A percentile compares a stretch with the other conserved stretches of the same genome.
phyloP scores from a whole-genome alignment of 768 basidiomycete species.

The Agaricus blazei region DNA sequence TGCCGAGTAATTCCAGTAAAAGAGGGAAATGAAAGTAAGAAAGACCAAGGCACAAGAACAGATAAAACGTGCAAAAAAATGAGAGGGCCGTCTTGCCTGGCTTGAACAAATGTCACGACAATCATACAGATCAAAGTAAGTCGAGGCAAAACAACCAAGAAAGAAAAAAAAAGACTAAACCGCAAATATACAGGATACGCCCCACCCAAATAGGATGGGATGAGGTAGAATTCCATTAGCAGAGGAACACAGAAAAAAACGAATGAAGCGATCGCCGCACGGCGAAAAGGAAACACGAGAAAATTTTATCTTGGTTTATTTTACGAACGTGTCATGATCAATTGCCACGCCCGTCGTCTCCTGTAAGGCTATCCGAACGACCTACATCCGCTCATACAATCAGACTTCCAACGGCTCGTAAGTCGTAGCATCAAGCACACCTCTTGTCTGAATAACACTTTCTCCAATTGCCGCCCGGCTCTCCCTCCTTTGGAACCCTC shows the following conservation, averaged over 20 bases:
- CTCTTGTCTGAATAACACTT: slow-evolving; percentile 40
- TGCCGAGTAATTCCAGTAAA: slow-evolving; percentile 27
- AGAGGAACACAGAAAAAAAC: too few relatives aligned
- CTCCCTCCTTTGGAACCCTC: slow-evolving; percentile 71
- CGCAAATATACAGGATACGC: slow-evolving; percentile 5
- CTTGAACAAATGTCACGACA: slow-evolving; percentile 24
- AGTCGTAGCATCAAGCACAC: slow-evolving; percentile 78
- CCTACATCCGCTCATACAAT: slow-evolving; percentile 29
- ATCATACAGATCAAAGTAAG: slow-evolving; percentile 23
- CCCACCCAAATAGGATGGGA: slow-evolving; percentile 7
- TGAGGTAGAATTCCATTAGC: slow-evolving; percentile 8
- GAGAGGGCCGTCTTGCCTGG: slow-evolving; percentile 23
- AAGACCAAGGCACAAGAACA: slow-evolving; percentile 6
- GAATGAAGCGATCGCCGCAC: too few relatives aligned
- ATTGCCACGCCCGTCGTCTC: slow-evolving; percentile 38
- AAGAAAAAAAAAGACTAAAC: not conserved
- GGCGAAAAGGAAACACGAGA: slow-evolving; percentile 6
- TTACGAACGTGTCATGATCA: slow-evolving; percentile 15
- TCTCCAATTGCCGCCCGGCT: slow-evolving; percentile 46
- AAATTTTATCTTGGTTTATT: not conserved
- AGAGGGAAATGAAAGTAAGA: not conserved
- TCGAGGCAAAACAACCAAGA: slow-evolving; percentile 17
- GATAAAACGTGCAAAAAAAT: not conserved
- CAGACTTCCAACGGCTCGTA: slow-evolving; percentile 86
- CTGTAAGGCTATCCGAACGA: slow-evolving; percentile 40